Evolutionary conservation across 345 rosid genomes (phyloP).

Genomic region (Camelina sativa): DNA sequence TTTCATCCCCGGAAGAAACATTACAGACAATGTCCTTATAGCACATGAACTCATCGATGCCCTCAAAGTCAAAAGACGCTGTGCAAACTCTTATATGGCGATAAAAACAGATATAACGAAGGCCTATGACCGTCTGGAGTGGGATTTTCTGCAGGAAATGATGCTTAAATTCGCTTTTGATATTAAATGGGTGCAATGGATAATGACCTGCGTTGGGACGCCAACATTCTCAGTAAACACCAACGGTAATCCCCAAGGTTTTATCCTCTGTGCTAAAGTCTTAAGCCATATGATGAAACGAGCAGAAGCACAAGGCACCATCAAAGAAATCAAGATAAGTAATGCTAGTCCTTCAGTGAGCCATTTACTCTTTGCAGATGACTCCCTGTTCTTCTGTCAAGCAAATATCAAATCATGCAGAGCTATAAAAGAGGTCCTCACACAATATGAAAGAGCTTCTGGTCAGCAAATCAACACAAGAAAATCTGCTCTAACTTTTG

Average conservation of each 20-base stretch:
- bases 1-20: background rate
- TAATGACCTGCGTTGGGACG: background rate
- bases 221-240: background rate
- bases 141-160: background rate
- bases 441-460: background rate
- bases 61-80: background rate
- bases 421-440: no score
- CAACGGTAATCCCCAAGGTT: background rate
- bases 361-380: background rate
- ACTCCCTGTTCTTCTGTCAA: background rate
- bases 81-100: background rate
- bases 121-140: background rate
- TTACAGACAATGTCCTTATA: background rate
- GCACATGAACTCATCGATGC: background rate
- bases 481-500: background rate
- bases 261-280: background rate
- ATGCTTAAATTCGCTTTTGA: background rate
- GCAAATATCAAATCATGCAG: no score
- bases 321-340: background rate
- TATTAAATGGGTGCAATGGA: rapidly evolving
- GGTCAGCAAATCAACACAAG: background rate
- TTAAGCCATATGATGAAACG: background rate
- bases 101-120: background rate
- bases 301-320: rapidly evolving
- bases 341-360: no score